Base-by-base conservation (phyloP, 2,329 filamentous ascomycete genomes). In the Pseudohalonectria lignicola region DNA sequence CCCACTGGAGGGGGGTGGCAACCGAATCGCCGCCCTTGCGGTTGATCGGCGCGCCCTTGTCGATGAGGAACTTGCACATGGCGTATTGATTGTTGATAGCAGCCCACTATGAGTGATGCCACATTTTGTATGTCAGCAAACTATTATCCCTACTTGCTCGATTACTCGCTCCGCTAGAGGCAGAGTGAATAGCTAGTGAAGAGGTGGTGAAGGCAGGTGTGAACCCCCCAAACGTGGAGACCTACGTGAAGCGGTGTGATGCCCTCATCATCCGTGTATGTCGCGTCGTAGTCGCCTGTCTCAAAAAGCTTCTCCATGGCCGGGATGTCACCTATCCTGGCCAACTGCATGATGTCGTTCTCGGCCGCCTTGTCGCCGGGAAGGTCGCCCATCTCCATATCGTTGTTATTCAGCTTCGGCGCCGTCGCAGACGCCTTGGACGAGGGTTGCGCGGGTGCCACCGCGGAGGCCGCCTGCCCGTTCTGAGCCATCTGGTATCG, bases 71-170 rank as follows among this genome's bases (percentile, higher is more conserved):
- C 60, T 92, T 90, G 74, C 90, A 95, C 69, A 96, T 87, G 48
- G 86, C 85, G 64, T 90, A 93, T 58, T 95, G 92, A 55, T 96
- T 96, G 66, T 98, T 98, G 59, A 98, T 96, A 28, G 93, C 86
- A 34, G 92, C 92, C 92, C 92, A 98, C 86, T 98, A 56, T 38
- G 48, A 41, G 39, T 31, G 17, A n/a, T 13, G 12, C 29, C 5
- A 31, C 12, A 13, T 31, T 31, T n/a, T n/a, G n/a, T n/a, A n/a
- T n/a, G n/a, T n/a, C n/a, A n/a, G n/a, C n/a, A n/a, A n/a, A n/a
- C n/a, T n/a, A n/a, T n/a, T n/a, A n/a, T n/a, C n/a, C n/a, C n/a
- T n/a, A n/a, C n/a, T n/a, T n/a, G n/a, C n/a, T n/a, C n/a, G n/a
- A n/a, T n/a, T n/a, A n/a, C n/a, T n/a, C n/a, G n/a, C n/a, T n/a